Evolutionary conservation across 129 eudicot genomes (phyloP), one percentile per base, ranked within the genome.

Genomic region (Logfia minima): DNA sequence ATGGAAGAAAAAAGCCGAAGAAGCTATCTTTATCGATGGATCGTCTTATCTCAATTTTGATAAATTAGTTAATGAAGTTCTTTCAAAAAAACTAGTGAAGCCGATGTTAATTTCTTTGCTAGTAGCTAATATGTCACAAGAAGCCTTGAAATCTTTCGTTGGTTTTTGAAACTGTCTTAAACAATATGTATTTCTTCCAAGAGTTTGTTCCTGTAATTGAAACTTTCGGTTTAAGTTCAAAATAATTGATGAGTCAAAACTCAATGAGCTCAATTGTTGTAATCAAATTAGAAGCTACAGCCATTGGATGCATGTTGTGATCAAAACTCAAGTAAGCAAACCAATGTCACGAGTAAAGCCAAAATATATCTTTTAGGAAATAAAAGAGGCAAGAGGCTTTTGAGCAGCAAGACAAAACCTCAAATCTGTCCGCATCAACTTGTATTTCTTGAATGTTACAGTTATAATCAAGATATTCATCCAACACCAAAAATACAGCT

Each of bases 401-500:
- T 3, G 35, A 62, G 48, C 18, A 43, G 37, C 29, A 68, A 1
- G 13, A 68, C 1, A 37, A 16, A 37, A 68, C 3, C 17, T 10
- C 48, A 43, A 69, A 3, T 2, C 22, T 43, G 74, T 23, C 74
- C 34, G 16, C 74, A 70, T 45, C 19, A 61, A 62, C n/a, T 29
- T 13, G 23, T 66, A 73, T 56, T 34, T 73, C 34, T 21, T 73
- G 32, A 73, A 21, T 73, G 19, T 52, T 71, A 17, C 76, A 77
- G 31, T 56, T 67, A 39, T 62, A 48, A 79, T 65, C 72, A 60
- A 13, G 18, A 78, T 70, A 17, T 18, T 68, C 52, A 66, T 34
- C 11, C 26, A 76, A 67, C n/a, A 68, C 78, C 72, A 55, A 65
- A 51, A 71, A 51, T 18, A 41, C 59, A 64, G 78, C 78, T 70